Evolutionary conservation across 2,329 filamentous ascomycete species (phyloP), one percentile per base, ranked within the genome.

Genomic region (Botryotinia globosa): DNA sequence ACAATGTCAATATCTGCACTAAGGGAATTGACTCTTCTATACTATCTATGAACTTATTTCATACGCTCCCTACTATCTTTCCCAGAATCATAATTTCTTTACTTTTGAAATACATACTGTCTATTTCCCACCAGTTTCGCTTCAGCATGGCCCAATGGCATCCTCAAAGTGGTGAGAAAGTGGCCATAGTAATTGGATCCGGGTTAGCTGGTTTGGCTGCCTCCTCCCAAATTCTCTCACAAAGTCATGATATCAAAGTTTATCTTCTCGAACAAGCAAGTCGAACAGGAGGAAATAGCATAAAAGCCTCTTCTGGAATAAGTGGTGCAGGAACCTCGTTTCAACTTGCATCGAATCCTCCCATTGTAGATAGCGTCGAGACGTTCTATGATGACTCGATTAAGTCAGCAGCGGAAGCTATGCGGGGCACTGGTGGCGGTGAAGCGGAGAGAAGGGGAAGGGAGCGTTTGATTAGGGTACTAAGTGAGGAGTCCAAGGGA

Each of bases 301-400:
- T 91, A 80, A 91, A 91, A 80, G 89, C 89, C 0, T 91, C 89
- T 0, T 90, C 88, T 0, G 89, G 89, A 0, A 91, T 91, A 80
- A 91, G 90, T 75, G 89, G 88, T 10, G 88, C 88, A 0, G 84
- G 85, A 0, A 91, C 89, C 0, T 83, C 82, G 5, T 90, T 87
- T 74, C 89, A 91, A 78, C 79, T 80, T 18, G 80, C 4, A 70
- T 42, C 65, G 10, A 77, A 58, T 77, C 81, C n/a, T 77, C 82
- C 61, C 75, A 79, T 34, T 75, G 77, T 34, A 83, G 85, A 61
- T 78, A 81, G 1, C 0, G 34, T 42, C 5, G 65, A 67, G 48
- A 32, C 5, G 16, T 90, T 90, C 76, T 86, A 84, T 75, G 79
- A 82, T 39, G 89, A 91, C 79, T 90, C 89, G 0, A 76, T 89